Base-by-base conservation (phyloP, 179 eudicot species). In the Drosera spatulata region DNA sequence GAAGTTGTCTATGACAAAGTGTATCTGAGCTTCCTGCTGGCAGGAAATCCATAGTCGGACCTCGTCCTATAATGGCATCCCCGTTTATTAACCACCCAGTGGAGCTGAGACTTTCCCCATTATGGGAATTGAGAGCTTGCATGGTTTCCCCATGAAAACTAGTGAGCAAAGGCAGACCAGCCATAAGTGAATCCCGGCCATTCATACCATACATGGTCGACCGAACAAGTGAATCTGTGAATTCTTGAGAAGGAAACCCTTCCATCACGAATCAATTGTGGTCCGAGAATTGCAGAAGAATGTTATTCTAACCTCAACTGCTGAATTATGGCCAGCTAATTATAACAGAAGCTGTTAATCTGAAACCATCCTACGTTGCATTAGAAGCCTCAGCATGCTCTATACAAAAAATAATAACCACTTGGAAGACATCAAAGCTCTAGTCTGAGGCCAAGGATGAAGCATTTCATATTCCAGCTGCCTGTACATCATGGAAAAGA, bases 81-180 rank as follows among this genome's bases (percentile, higher is more conserved):
- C 39, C 40, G 40, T 37, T 55, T 39, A 62, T 55, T 39, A 61
- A 55, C 15, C 56, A 50, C 37, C 40, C 46, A 45, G 39, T 10
- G 9, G 22, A 44, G 60, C 22, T 65, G 12, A 66, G 40, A 55
- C 39, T 39, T 60, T 50, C 12, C 4, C 58, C 60, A 15, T 58
- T 56, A 54, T 55, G 63, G 41, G 41, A 37, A 50, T 46, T 62
- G 56, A 64, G 62, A 65, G 61, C 62, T 55, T 69, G 65, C 10
- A 74, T 15, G 39, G 67, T 57, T 48, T 78, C 77, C 44, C 71
- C 80, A 41, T 73, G 74, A 37, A 69, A 41, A 58, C 71, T 56
- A 11, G 77, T 49, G 63, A 71, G 71, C 15, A 48, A 38, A 11
- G 89, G 83, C 54, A 73, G 65, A 38, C 75, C 80, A 54, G 63